A percentile compares a stretch with the other conserved stretches of the same genome.
phyloP scores from a whole-genome alignment of 805 yeast genomes.

The Candida oleophila region DNA sequence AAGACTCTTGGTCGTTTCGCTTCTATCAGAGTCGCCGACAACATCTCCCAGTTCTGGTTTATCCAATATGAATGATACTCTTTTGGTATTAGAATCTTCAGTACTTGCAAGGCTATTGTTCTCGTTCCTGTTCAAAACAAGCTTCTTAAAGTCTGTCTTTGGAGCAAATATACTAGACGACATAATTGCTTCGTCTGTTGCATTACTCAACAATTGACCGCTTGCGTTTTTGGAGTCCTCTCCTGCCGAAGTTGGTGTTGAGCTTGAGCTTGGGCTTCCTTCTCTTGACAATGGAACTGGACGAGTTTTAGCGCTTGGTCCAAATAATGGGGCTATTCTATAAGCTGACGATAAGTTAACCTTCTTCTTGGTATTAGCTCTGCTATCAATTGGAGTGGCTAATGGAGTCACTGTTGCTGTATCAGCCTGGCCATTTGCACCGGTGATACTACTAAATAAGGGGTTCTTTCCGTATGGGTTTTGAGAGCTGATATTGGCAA shows the following conservation, averaged over 20 bases:
- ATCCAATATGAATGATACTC: slow-evolving; percentile 2
- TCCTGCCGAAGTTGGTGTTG: not conserved
- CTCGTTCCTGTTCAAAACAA: slow-evolving; percentile 47
- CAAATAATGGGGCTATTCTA: slow-evolving; percentile 56
- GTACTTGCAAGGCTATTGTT: not conserved
- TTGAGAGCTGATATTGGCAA: slow-evolving; percentile 30
- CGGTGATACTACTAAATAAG: slow-evolving; percentile 51
- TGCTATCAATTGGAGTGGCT: slow-evolving; percentile 24
- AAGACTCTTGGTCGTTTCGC: not conserved
- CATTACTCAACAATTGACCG: slow-evolving; percentile 31
- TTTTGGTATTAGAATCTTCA: not conserved
- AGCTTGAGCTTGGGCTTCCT: not conserved
- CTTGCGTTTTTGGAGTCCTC: slow-evolving; percentile 7
- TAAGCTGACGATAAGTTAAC: slow-evolving; percentile 61
- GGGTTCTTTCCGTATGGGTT: slow-evolving; percentile 83
- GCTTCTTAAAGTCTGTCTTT: slow-evolving; percentile 49
- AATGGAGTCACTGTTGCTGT: slow-evolving; percentile 16
- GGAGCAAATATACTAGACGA: slow-evolving; percentile 74
- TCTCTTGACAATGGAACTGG: slow-evolving; percentile 4
- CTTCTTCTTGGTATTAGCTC: slow-evolving; percentile 46
- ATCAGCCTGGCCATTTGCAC: slow-evolving; percentile 10
- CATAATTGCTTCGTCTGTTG: slow-evolving; percentile 66
- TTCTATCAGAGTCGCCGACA: not conserved
- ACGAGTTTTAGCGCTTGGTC: slow-evolving; percentile 18
- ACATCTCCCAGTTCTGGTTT: not conserved